Evolutionary conservation across 2,329 filamentous ascomycete species (phyloP).

Genomic region (Talaromyces sp.): DNA sequence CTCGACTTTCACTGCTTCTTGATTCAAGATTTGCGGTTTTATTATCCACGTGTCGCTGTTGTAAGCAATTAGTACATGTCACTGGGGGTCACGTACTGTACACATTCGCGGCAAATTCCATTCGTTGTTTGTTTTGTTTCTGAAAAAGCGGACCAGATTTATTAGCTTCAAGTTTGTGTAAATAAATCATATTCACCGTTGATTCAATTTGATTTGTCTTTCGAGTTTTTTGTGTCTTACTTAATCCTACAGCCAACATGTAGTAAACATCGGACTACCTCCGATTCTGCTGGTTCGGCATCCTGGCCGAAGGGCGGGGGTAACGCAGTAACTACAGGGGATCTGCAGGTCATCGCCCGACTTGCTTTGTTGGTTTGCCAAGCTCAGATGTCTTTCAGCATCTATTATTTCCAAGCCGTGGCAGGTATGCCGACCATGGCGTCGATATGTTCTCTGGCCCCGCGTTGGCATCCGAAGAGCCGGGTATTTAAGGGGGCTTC

Average conservation of each 20-base stretch:
- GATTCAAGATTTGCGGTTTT: background rate
- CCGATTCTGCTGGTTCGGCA: background rate
- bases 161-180: background rate
- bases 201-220: background rate
- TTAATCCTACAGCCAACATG: background rate
- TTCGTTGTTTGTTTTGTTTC: background rate
- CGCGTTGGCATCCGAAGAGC: background rate
- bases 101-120: background rate
- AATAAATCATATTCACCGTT: background rate
- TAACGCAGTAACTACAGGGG: background rate
- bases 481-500: background rate
- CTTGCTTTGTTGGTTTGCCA: background rate
- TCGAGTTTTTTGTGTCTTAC: background rate
- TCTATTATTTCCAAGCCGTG: background rate
- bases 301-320: background rate
- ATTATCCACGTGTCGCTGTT: background rate
- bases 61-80: background rate
- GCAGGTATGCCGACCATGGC: background rate
- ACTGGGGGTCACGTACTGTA: background rate
- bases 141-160: background rate
- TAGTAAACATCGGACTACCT: background rate
- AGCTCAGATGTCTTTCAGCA: background rate
- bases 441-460: background rate
- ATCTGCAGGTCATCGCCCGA: background rate
- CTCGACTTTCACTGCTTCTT: slow-evolving; percentile 34